These are phyloP conservation scores for Oenanthe javanica DNA, from an alignment of 140 eudicot genomes.

Conservation along the genomic window DNA sequence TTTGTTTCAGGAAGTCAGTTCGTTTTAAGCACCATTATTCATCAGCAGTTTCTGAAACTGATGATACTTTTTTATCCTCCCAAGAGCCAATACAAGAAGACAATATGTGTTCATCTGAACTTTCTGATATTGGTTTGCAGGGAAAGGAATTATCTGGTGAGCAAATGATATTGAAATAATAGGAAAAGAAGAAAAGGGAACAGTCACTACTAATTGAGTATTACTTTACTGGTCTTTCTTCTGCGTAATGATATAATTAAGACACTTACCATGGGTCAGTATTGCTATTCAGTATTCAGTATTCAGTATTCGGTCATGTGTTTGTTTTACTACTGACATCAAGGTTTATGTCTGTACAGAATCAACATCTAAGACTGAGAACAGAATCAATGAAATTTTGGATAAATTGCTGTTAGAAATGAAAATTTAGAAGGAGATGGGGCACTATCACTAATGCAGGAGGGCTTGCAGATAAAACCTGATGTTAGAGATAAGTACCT, in stretches of 20 bases:
- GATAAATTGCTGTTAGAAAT: slow-evolving; percentile 44
- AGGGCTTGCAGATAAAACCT: slow-evolving; percentile 48
- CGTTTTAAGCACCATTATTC: slow-evolving; percentile 36
- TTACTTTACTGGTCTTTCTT: not conserved
- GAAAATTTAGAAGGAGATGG: slow-evolving; percentile 43
- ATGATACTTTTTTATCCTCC: slow-evolving; percentile 24
- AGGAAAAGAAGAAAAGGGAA: not conserved
- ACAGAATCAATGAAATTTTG: slow-evolving; percentile 29
- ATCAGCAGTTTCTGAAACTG: slow-evolving; percentile 31
- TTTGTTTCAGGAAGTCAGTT: slow-evolving; percentile 41
- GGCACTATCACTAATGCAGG: slow-evolving; percentile 37
- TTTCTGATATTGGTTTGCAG: slow-evolving; percentile 17
- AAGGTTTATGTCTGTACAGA: slow-evolving; percentile 26
- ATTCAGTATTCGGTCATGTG: not conserved
- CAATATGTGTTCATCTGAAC: slow-evolving; percentile 21
- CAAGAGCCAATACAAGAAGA: slow-evolving; percentile 45
- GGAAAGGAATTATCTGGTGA: slow-evolving; percentile 39
- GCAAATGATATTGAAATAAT: slow-evolving; percentile 21
- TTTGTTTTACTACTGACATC: not conserved
- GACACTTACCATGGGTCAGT: not conserved
- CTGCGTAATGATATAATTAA: not conserved
- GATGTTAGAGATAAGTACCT: slow-evolving; percentile 21
- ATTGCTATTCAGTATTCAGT: not conserved
- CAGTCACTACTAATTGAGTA: too few relatives aligned
- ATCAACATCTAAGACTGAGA: slow-evolving; percentile 29